phyloP scores from a whole-genome alignment of 2,329 filamentous ascomycete species.

The Ceratocystis albifundus region DNA sequence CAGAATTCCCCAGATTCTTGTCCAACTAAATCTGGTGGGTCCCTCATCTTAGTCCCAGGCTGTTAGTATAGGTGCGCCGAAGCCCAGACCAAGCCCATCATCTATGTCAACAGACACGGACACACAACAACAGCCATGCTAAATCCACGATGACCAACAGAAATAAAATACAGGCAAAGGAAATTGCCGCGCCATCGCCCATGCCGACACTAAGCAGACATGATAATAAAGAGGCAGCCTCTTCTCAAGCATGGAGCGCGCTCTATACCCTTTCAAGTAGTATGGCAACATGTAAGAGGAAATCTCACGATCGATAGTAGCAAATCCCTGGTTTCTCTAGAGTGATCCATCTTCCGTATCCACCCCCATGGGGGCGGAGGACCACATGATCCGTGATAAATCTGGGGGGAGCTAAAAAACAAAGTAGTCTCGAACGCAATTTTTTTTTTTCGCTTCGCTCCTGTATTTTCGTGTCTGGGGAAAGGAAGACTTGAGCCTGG shows the following conservation, averaged over 20 bases:
- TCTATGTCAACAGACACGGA: not conserved
- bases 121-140: not conserved
- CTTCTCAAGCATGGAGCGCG: not conserved
- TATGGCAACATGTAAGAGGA: not conserved
- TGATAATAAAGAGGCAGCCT: not conserved
- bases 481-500: not conserved
- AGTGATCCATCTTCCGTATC: not conserved
- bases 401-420: not conserved
- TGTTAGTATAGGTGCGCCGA: not conserved
- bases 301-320: not conserved
- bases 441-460: not conserved
- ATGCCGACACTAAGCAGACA: conserved; percentile 4
- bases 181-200: not conserved
- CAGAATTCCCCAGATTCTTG: conserved; percentile 9
- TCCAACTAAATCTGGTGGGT: not conserved
- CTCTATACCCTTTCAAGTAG: not conserved
- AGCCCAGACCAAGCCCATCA: conserved; percentile 5
- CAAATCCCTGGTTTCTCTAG: too few species aligned
- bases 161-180: not conserved
- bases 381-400: not conserved
- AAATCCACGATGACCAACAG: not conserved
- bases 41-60: not conserved
- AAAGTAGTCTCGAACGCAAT: not conserved
- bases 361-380: not conserved
- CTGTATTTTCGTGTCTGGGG: not conserved